Conservation (phyloP, 2,329 filamentous ascomycete genomes). For the Rosellinia necatrix region DNA sequence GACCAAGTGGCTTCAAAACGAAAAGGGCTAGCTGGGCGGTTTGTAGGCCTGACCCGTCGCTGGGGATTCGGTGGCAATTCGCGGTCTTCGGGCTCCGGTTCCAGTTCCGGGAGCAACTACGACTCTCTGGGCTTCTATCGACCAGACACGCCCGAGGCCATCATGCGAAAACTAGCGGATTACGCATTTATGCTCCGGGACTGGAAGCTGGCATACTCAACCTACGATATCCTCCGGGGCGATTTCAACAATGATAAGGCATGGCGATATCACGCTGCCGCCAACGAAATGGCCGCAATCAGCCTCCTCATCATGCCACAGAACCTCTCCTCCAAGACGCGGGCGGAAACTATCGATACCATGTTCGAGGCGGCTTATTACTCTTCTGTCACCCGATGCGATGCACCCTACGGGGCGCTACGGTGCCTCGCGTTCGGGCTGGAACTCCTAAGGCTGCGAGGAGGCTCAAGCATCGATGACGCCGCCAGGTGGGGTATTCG, state of each 20-base stretch:
- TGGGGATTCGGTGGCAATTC: conserved; percentile 79
- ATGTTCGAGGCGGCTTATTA: conserved; percentile 91
- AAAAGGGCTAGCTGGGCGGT: conserved; percentile 86
- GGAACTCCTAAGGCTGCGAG: conserved; percentile 81
- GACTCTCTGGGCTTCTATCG: conserved; percentile 81
- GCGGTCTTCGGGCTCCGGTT: conserved; percentile 61
- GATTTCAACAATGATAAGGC: conserved; percentile 97
- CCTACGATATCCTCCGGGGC: conserved; percentile 84
- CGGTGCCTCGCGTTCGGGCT: conserved; percentile 76
- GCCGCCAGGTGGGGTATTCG: conserved; percentile 84
- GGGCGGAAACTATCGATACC: conserved; percentile 80
- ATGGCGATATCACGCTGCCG: conserved; percentile 92
- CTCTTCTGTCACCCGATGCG: conserved; percentile 87
- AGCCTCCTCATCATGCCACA: conserved; percentile 79
- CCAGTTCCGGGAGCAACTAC: conserved; percentile 67
- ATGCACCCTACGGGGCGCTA: conserved; percentile 76
- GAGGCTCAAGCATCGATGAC: conserved; percentile 80
- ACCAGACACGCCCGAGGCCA: conserved; percentile 82
- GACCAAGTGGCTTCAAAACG: conserved; percentile 92
- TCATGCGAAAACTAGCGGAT: conserved; percentile 91
- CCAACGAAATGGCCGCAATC: conserved; percentile 92
- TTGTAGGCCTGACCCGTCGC: conserved; percentile 90
- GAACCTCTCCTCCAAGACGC: conserved; percentile 72
- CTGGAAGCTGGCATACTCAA: conserved; percentile 89
- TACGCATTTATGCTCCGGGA: conserved; percentile 97